Base-by-base conservation (phyloP, 2,329 filamentous ascomycete genomes). In the Pyricularia sp. region DNA sequence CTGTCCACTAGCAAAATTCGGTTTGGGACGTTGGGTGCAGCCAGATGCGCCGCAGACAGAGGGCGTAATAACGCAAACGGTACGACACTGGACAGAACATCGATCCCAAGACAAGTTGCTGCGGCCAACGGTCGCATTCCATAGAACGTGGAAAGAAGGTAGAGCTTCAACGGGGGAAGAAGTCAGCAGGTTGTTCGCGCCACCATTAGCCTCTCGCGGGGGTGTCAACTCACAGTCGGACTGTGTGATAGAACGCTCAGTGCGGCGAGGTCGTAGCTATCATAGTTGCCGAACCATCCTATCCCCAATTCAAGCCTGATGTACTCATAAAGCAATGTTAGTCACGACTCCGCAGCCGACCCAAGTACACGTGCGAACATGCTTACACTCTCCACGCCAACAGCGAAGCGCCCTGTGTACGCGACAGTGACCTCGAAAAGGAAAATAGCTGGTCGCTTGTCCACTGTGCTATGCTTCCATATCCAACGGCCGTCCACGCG, bases 141-240 rank as follows among this genome's bases (percentile, higher is more conserved):
- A 84, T 96, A 97, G 81, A 96, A 97, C 68, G 88, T 88, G 33
- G 84, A 83, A 31, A 97, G 83, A 63, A 97, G 88, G 76, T 91
- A 92, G 71, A 91, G 87, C 87, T 89, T 36, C 33, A 36, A 72
- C 30, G 58, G 20, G 33, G 25, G 12, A 11, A 61, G 23, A 61
- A 61, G 58, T 61, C 23, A 61, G 58, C 25, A 12, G 12, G 14
- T 23, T 26, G 9, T 26, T 61, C 25, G 20, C 11, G 11, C 20
- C 17, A 7, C 6, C 9, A 5, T 3, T 12, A 4, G 23, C 9
- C 23, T 26, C 17, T 61, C 3, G 58, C n/a, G n/a, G n/a, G 68
- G 66, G 23, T 66, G 72, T 61, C 65, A 30, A 80, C 85, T 79
- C 77, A 89, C 86, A 74, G 88, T 86, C 63, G 94, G 94, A 25